Evolutionary conservation across 441 rosid genomes (phyloP).

Genomic region (Adansonia madagascariensis): DNA sequence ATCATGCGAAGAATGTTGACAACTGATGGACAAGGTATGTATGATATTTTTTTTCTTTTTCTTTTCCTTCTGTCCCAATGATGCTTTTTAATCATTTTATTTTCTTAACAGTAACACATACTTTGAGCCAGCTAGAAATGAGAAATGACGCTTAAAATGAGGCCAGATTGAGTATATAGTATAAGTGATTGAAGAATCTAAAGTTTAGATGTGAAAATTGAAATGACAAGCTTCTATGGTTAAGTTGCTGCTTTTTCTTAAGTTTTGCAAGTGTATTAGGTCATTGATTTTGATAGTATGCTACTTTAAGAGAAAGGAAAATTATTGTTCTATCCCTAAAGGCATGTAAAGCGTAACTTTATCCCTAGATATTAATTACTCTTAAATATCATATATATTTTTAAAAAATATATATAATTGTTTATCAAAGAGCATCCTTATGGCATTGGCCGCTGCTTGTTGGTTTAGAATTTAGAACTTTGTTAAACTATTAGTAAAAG

Average conservation of each 20-base stretch:
- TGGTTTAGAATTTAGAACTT: not conserved
- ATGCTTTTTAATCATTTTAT: not conserved
- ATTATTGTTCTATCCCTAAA: not conserved
- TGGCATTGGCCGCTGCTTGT: not conserved
- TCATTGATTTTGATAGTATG: not conserved
- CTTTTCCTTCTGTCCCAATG: not conserved
- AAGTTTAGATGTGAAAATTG: not conserved
- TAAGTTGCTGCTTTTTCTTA: not conserved
- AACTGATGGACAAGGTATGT: slow-evolving; percentile 92
- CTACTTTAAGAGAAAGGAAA: not conserved
- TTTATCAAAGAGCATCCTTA: not conserved
- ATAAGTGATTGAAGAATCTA: not conserved
- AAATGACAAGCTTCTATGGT: not conserved
- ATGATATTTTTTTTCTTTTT: too few relatives aligned
- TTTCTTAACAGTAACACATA: slow-evolving; percentile 5
- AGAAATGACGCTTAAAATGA: too few relatives aligned
- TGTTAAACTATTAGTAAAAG: not conserved
- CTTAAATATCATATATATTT: not conserved
- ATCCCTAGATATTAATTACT: not conserved
- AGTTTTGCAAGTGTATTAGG: not conserved
- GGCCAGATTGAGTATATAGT: too few relatives aligned
- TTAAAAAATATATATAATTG: not conserved
- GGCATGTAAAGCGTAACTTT: not conserved
- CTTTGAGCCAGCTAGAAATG: not conserved
- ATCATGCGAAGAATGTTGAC: slow-evolving; percentile 98